These are phyloP conservation scores for Xylaria sp. DNA, from an alignment of 2,329 filamentous ascomycete genomes.

Conservation along the genomic window DNA sequence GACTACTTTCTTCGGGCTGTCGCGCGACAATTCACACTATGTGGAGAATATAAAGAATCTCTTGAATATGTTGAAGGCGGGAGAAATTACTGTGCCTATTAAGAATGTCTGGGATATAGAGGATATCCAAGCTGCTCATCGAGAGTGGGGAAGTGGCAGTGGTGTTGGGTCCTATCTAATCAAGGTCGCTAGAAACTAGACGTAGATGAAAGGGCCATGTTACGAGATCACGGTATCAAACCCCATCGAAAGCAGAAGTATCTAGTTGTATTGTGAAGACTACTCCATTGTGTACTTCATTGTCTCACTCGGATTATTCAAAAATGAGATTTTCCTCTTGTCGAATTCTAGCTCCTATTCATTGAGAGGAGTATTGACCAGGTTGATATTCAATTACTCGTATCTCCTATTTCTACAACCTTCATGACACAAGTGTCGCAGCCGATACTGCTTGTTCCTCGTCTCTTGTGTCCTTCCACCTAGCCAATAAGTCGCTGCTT, in stretches of 20 bases:
- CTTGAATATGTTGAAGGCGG: constrained; percentile 41
- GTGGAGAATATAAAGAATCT: constrained; percentile 40
- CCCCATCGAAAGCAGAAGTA: no score
- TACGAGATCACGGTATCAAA: no score
- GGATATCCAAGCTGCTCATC: constrained; percentile 47
- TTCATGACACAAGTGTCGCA: no score
- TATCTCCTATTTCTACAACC: no score
- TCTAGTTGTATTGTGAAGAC: no score
- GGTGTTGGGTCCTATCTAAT: constrained; percentile 48
- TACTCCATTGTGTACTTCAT: no score
- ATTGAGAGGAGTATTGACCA: no score
- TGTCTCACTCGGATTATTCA: no score
- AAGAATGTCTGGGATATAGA: constrained; percentile 50
- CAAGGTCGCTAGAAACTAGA: constrained; percentile 4
- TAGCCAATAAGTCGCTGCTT: constrained; percentile 8
- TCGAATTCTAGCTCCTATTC: no score
- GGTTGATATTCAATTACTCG: no score
- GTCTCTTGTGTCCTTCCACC: constrained; percentile 4
- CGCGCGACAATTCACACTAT: constrained; percentile 43
- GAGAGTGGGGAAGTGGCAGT: constrained; percentile 42
- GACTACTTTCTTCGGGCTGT: constrained; percentile 46
- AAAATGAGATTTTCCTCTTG: no score
- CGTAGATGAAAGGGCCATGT: not conserved
- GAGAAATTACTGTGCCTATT: constrained; percentile 45
- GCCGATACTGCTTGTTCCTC: constrained; percentile 13